phyloP scores from a whole-genome alignment of 1,284 basidiomycete genomes.

The Heimioporus punctisporus region DNA sequence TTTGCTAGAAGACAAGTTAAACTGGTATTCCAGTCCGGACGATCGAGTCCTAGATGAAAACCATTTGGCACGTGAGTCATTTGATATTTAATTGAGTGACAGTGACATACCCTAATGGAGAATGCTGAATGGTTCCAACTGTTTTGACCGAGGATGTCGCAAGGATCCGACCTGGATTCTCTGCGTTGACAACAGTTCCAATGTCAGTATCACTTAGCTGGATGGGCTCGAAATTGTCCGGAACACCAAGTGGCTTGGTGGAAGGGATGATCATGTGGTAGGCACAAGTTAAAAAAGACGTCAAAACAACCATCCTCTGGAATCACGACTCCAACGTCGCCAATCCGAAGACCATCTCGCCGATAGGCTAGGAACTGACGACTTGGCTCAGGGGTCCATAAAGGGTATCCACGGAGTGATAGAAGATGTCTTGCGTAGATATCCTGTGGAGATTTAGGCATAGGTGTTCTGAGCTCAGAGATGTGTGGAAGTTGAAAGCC shows the following conservation, averaged over 20 bases:
- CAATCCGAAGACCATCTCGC: too few relatives aligned
- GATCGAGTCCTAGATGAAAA: too few relatives aligned
- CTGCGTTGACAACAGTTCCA: neutral
- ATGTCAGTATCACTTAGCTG: constrained; percentile 3
- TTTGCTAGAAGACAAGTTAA: too few relatives aligned
- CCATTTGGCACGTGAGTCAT: too few relatives aligned
- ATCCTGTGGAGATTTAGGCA: constrained; percentile 8
- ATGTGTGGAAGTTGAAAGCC: too few relatives aligned
- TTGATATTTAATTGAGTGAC: too few relatives aligned
- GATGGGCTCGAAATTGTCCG: constrained; percentile 10
- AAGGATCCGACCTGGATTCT: constrained; percentile 6
- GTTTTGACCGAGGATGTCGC: constrained; percentile 1
- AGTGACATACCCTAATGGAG: too few relatives aligned
- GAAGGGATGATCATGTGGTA: constrained; percentile 7
- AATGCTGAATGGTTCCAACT: neutral
- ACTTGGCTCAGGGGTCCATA: constrained; percentile 27
- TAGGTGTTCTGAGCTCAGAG: neutral
- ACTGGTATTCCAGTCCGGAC: too few relatives aligned
- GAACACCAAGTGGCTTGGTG: constrained; percentile 10
- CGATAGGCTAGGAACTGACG: constrained; percentile 8
- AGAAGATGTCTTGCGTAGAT: constrained; percentile 9
- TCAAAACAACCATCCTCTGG: too few relatives aligned
- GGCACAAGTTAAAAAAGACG: too few relatives aligned
- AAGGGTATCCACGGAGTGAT: constrained; percentile 32
- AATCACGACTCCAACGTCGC: too few relatives aligned